A percentile compares a stretch with the other conserved stretches of the same genome.
phyloP scores from a whole-genome alignment of 495 filamentous ascomycete species.

The Hapsidospora chrysogenum region DNA sequence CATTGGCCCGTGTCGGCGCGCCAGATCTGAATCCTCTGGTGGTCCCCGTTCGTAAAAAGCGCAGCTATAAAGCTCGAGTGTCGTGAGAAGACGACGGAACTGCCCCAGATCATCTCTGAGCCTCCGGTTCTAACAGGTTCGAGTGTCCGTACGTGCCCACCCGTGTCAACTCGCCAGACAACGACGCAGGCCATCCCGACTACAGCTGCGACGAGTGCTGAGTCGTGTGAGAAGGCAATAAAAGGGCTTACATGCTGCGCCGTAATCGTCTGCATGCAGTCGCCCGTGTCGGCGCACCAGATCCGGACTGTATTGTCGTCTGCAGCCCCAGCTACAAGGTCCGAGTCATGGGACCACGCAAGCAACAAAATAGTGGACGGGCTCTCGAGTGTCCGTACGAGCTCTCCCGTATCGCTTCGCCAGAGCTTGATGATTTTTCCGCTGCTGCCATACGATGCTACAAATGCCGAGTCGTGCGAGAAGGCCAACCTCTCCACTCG shows the following conservation, averaged over 20 bases:
- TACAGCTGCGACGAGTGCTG: not conserved
- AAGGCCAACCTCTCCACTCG: constrained; percentile 3
- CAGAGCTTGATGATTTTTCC: not conserved
- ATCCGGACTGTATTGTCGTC: not conserved
- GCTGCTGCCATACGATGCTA: not conserved
- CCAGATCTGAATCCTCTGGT: not conserved
- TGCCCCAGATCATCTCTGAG: no score
- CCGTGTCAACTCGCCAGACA: no score
- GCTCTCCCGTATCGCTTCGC: not conserved
- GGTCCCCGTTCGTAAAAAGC: no score
- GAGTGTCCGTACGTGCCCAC: no score
- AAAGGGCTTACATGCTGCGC: constrained; percentile 4
- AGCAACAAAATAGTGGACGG: not conserved
- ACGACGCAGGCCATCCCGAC: no score
- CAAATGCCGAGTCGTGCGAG: not conserved
- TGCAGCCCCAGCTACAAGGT: not conserved
- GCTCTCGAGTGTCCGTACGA: not conserved
- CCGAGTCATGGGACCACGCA: not conserved
- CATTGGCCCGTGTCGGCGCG: not conserved
- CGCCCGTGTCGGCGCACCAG: constrained; percentile 1
- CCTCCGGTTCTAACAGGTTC: no score
- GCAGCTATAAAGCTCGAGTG: no score
- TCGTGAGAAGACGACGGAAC: no score
- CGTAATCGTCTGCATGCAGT: constrained; percentile 3
- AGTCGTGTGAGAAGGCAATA: constrained; percentile 2